Conservation (phyloP, 257 asterid genomes). For the Mentha longifolia region DNA sequence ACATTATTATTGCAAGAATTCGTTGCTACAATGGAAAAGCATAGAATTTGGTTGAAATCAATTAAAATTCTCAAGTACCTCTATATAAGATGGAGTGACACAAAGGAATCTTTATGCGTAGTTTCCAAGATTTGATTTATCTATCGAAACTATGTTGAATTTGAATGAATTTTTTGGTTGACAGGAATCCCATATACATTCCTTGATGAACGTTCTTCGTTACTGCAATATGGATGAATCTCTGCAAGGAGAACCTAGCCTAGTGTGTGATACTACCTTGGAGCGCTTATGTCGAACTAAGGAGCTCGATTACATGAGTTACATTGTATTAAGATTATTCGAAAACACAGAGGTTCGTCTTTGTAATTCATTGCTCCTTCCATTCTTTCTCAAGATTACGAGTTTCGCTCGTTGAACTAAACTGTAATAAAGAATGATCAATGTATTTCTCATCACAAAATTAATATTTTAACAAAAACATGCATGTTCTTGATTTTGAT, state of each 20-base stretch:
- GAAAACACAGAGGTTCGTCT: slow-evolving; percentile 86
- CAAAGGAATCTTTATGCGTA: background rate
- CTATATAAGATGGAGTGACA: background rate
- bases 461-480: background rate
- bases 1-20: no score
- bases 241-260: slow-evolving; percentile 85
- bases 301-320: slow-evolving; percentile 98
- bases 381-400: background rate
- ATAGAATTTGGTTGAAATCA: no score
- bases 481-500: background rate
- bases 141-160: background rate
- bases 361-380: background rate
- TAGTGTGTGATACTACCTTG: slow-evolving; percentile 75
- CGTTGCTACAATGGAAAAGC: no score
- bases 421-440: no score
- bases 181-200: slow-evolving; percentile 98
- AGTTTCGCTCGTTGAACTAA: no score
- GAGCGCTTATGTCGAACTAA: slow-evolving; percentile 80
- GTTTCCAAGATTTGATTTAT: background rate
- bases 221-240: slow-evolving; percentile 97
- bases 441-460: slow-evolving; percentile 3
- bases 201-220: slow-evolving; percentile 97
- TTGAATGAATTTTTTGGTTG: slow-evolving; percentile 24
- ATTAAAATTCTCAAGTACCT: no score
- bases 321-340: slow-evolving; percentile 88